phyloP scores from a whole-genome alignment of 2,329 filamentous ascomycete species.

The Bimuria novae-zelandiae region DNA sequence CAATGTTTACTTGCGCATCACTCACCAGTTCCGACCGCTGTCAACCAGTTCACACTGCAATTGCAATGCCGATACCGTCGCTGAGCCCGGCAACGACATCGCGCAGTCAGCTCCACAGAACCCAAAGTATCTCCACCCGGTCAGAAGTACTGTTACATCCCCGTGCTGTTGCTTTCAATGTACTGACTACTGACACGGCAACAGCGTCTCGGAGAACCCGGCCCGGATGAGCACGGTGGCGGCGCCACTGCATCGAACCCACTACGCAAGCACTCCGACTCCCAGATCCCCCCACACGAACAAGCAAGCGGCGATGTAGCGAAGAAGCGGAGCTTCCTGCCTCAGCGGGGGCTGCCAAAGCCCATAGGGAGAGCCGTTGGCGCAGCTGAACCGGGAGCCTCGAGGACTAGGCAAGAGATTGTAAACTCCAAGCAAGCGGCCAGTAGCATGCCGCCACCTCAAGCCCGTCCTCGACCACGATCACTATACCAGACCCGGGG shows the following conservation, averaged over 20 bases:
- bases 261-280: neutral
- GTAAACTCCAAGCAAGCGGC: neutral
- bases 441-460: conserved; percentile 2
- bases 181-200: neutral
- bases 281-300: neutral
- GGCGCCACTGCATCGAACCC: neutral
- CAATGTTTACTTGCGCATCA: neutral
- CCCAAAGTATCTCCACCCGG: conserved; percentile 15
- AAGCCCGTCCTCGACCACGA: conserved; percentile 32
- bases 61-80: conserved; percentile 28
- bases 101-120: conserved; percentile 18
- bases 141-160: conserved; percentile 12
- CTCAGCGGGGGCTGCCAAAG: conserved; percentile 38
- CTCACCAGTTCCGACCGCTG: neutral
- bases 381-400: neutral
- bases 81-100: conserved; percentile 25
- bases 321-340: conserved; percentile 36
- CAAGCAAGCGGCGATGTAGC: conserved; percentile 6
- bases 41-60: neutral
- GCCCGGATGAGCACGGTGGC: neutral
- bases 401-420: neutral
- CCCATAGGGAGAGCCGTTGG: conserved; percentile 11
- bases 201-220: conserved; percentile 2
- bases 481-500: conserved; percentile 36
- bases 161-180: neutral